phyloP scores from a whole-genome alignment of 495 filamentous ascomycete species.

The Aspergillus diversus region DNA sequence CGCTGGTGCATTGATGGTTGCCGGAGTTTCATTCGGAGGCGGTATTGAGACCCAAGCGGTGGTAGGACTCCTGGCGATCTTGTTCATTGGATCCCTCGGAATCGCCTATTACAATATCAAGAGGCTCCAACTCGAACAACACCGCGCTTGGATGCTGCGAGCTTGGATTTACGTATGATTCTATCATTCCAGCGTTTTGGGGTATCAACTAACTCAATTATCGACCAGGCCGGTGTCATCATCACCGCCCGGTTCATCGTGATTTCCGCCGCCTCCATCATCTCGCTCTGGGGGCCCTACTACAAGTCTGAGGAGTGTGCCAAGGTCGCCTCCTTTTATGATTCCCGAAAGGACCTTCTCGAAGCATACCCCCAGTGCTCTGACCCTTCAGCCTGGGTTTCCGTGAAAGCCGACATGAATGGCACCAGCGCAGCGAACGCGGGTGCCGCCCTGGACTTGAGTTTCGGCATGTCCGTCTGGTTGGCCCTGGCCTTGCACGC shows the following conservation, averaged over 20 bases:
- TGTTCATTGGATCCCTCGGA: background rate
- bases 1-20: background rate
- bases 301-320: background rate
- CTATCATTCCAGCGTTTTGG: background rate
- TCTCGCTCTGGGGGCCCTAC: background rate
- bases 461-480: background rate
- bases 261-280: background rate
- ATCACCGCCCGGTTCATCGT: background rate
- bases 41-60: slow-evolving; percentile 1
- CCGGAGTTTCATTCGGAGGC: slow-evolving; percentile 3
- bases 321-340: background rate
- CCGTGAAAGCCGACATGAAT: background rate
- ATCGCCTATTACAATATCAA: slow-evolving; percentile 9
- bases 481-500: background rate
- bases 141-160: slow-evolving; percentile 10
- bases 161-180: slow-evolving; percentile 5
- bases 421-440: background rate
- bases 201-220: background rate
- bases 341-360: background rate
- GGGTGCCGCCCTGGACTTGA: background rate
- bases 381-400: background rate
- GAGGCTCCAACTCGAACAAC: slow-evolving; percentile 7
- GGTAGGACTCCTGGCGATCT: slow-evolving; percentile 5
- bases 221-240: background rate
- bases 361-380: background rate